phyloP scores from a whole-genome alignment of 2,329 filamentous ascomycete species.

The Fusarium algeriense region DNA sequence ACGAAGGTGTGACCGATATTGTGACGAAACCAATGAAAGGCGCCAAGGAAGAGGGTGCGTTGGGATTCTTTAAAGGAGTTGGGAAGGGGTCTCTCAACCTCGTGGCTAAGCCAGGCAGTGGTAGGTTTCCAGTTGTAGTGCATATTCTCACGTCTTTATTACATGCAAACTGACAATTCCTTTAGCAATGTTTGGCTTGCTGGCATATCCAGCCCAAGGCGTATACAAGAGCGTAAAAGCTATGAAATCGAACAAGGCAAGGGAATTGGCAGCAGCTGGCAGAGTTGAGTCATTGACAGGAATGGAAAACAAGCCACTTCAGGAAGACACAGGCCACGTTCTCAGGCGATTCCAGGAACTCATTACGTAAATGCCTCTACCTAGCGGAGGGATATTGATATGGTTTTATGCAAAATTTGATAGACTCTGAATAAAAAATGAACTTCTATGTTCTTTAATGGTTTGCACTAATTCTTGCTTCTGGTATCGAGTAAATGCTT shows the following conservation, averaged over 20 bases:
- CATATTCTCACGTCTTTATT: accelerated
- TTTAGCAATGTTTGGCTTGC: neutral
- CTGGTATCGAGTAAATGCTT: no score
- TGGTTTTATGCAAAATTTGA: no score
- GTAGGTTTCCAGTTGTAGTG: neutral
- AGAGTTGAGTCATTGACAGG: accelerated
- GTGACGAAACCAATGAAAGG: neutral
- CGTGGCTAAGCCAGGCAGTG: neutral
- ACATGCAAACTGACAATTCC: accelerated
- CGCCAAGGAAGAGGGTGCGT: neutral
- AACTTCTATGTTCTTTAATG: no score
- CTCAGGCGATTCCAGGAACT: neutral
- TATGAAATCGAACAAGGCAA: neutral
- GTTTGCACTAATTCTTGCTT: no score
- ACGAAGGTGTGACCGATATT: neutral
- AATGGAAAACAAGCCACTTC: accelerated
- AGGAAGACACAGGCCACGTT: accelerated
- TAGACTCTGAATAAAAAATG: no score
- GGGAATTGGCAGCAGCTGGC: accelerated
- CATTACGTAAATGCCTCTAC: no score
- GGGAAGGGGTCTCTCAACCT: neutral
- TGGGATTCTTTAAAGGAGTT: neutral
- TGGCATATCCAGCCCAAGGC: neutral
- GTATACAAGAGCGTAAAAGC: neutral
- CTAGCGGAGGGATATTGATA: no score